Conservation (phyloP, 1,139 yeast species). For the Meyerozyma sp. region DNA sequence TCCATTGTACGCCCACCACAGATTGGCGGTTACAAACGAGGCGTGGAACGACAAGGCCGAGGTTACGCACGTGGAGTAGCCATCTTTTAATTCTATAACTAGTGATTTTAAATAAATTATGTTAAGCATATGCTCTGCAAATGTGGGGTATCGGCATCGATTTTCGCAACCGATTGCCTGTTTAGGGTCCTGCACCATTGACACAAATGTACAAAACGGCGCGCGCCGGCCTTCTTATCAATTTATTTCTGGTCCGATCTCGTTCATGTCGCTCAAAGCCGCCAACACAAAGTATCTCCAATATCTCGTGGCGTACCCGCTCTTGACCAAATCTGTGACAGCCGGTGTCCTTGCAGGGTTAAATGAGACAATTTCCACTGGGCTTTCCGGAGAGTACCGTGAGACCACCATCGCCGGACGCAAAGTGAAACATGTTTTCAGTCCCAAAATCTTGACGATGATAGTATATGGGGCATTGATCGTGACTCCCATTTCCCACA, state of each 20-base stretch:
- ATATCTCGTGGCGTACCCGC: conserved; percentile 43
- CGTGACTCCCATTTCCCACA: conserved; percentile 73
- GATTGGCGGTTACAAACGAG: conserved; percentile 54
- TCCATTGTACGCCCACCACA: conserved; percentile 52
- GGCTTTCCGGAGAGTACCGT: conserved; percentile 42
- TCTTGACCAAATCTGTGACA: conserved; percentile 57
- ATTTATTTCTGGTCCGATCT: background rate
- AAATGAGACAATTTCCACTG: conserved; percentile 55
- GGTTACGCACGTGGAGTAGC: conserved; percentile 38
- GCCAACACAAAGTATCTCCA: conserved; percentile 29
- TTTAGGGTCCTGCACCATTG: background rate
- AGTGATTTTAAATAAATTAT: background rate
- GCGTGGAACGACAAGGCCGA: conserved; percentile 60
- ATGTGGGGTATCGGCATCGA: background rate
- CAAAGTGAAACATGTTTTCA: conserved; percentile 31
- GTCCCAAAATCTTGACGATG: conserved; percentile 55
- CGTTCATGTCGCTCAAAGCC: background rate
- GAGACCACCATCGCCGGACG: conserved; percentile 13
- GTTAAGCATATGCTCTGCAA: background rate
- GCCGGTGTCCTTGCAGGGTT: conserved; percentile 53
- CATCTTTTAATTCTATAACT: background rate
- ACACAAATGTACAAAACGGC: background rate
- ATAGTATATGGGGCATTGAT: conserved; percentile 66
- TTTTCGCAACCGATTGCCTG: background rate
- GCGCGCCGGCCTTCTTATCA: background rate